These are phyloP conservation scores for Penicillium sp. DNA, from an alignment of 2,329 filamentous ascomycete genomes.

Conservation along the genomic window DNA sequence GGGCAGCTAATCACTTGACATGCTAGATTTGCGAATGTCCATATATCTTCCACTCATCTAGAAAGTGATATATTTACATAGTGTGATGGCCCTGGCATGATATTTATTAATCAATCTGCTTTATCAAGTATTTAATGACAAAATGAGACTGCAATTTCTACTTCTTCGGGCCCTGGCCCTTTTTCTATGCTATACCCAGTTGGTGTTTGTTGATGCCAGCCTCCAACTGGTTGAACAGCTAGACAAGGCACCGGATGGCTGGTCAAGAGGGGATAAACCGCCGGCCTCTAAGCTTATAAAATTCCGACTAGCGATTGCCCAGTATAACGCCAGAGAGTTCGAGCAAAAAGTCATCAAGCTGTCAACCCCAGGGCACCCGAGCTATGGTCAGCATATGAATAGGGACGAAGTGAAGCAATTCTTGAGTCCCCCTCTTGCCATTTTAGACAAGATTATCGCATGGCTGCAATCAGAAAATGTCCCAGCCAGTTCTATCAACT, in stretches of 20 bases:
- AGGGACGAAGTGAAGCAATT: conserved; percentile 57
- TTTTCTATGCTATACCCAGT: conserved; percentile 7
- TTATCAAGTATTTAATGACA: background rate
- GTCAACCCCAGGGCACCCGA: conserved; percentile 57
- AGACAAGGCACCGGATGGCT: conserved; percentile 31
- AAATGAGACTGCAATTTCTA: background rate
- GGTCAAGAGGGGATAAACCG: conserved; percentile 29
- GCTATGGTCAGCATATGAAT: conserved; percentile 62
- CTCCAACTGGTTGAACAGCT: conserved; percentile 32
- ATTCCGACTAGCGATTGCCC: conserved; percentile 50
- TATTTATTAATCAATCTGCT: too few species aligned
- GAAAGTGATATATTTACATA: background rate
- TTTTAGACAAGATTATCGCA: conserved; percentile 48
- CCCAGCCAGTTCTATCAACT: conserved; percentile 43
- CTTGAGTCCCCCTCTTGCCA: conserved; percentile 51
- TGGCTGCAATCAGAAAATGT: conserved; percentile 58
- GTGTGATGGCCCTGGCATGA: background rate
- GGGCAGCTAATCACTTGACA: background rate
- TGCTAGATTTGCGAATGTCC: too few species aligned
- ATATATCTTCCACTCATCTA: background rate
- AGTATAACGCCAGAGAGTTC: conserved; percentile 51
- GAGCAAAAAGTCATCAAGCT: conserved; percentile 60
- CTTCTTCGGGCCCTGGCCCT: conserved; percentile 11
- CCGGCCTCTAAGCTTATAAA: conserved; percentile 42
- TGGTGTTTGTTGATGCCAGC: background rate